These are phyloP conservation scores for Tympanopsis confertula DNA, from an alignment of 2,329 filamentous ascomycete species.

Conservation along the genomic window DNA sequence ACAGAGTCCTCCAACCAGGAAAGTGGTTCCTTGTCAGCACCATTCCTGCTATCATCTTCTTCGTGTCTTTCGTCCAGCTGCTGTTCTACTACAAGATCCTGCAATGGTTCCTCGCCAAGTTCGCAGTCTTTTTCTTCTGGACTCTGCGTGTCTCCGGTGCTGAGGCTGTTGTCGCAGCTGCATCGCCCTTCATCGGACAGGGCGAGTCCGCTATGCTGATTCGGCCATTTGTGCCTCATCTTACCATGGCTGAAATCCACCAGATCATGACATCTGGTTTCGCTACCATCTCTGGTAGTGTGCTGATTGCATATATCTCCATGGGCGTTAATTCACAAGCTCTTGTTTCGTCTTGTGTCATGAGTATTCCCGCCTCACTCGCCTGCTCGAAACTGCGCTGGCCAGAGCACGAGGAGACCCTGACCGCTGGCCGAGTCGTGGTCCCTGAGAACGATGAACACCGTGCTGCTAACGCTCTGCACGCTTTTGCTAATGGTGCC, in stretches of 20 bases:
- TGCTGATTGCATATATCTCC: slow-evolving; percentile 53
- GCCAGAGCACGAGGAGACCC: slow-evolving; percentile 55
- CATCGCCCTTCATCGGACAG: slow-evolving; percentile 63
- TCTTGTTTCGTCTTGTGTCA: slow-evolving; percentile 56
- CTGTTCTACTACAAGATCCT: slow-evolving; percentile 51
- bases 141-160: slow-evolving; percentile 56
- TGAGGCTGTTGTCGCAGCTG: slow-evolving; percentile 58
- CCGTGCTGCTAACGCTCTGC: slow-evolving; percentile 46
- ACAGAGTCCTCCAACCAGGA: too few relatives aligned
- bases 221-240: slow-evolving; percentile 53
- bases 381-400: slow-evolving; percentile 56
- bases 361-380: slow-evolving; percentile 59
- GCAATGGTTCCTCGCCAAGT: slow-evolving; percentile 60
- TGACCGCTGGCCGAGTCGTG: slow-evolving; percentile 54
- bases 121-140: slow-evolving; percentile 63
- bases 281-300: slow-evolving; percentile 57
- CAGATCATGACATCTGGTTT: slow-evolving; percentile 61
- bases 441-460: slow-evolving; percentile 52
- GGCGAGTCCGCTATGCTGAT: slow-evolving; percentile 63
- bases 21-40: slow-evolving; percentile 53
- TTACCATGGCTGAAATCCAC: slow-evolving; percentile 56
- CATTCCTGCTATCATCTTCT: slow-evolving; percentile 61
- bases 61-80: slow-evolving; percentile 58
- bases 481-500: slow-evolving; percentile 64
- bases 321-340: slow-evolving; percentile 56